Percentiles rank a stretch among this genome's conserved stretches.
phyloP scores from a whole-genome alignment of 306 rosid genomes.

The Abrus pulchellus region DNA sequence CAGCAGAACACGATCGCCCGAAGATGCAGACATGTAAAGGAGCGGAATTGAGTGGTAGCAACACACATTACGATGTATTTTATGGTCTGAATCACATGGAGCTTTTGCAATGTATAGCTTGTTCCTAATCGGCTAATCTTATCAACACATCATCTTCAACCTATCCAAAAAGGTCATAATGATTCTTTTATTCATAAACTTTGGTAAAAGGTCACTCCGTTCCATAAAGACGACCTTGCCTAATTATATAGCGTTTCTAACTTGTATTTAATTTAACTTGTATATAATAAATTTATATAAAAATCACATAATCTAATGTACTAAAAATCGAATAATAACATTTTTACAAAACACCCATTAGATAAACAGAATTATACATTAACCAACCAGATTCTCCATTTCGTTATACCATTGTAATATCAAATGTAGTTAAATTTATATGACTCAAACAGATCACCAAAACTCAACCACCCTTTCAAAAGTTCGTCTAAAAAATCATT shows the following conservation, averaged over 20 bases:
- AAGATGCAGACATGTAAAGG: conserved; percentile 13
- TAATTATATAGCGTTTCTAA: neutral
- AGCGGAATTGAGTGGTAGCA: neutral
- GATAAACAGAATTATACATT: too few relatives aligned
- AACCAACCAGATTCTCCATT: conserved; percentile 8
- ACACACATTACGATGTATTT: conserved; percentile 14
- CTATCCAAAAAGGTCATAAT: conserved; percentile 16
- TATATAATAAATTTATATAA: too few relatives aligned
- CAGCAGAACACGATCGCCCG: neutral
- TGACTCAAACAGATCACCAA: conserved; percentile 33
- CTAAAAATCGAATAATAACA: too few relatives aligned
- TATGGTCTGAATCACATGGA: conserved; percentile 23
- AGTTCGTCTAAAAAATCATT: conserved; percentile 6
- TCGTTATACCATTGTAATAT: neutral
- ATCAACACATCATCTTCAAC: too few relatives aligned
- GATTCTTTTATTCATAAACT: conserved; percentile 1
- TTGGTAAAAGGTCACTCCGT: neutral
- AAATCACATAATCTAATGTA: too few relatives aligned
- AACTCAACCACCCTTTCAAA: conserved; percentile 37
- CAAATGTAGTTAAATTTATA: conserved; percentile 1
- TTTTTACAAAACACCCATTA: too few relatives aligned
- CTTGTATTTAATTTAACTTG: too few relatives aligned
- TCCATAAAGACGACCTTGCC: conserved; percentile 27
- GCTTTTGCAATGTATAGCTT: neutral
- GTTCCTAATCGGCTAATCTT: neutral